Conservation (phyloP, 2,329 filamentous ascomycete species). For the Aspergillus arachidicola region DNA sequence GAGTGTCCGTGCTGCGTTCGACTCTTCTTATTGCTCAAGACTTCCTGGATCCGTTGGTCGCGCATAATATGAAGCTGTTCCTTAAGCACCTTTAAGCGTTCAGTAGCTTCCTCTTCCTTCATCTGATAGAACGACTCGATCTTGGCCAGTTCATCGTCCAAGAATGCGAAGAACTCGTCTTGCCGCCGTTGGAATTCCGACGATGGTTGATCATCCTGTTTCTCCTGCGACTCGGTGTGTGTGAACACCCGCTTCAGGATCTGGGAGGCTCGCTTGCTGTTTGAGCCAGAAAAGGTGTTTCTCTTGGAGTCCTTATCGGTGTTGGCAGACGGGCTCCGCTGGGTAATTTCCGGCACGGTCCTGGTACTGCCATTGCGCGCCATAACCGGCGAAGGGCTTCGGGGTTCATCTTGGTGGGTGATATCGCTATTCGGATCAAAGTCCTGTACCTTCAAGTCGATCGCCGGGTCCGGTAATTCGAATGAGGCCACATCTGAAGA, state of each 20-base stretch:
- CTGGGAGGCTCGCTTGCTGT: slow-evolving; percentile 26
- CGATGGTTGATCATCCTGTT: slow-evolving; percentile 54
- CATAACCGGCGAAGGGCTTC: slow-evolving; percentile 30
- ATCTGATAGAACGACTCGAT: slow-evolving; percentile 85
- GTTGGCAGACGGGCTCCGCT: slow-evolving; percentile 13
- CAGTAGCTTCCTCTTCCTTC: slow-evolving; percentile 83
- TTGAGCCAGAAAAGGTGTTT: slow-evolving; percentile 29
- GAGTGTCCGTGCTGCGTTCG: slow-evolving; percentile 25
- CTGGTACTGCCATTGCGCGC: slow-evolving; percentile 20
- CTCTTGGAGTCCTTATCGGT: slow-evolving; percentile 18
- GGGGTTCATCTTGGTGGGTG: slow-evolving; percentile 20
- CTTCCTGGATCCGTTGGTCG: slow-evolving; percentile 75
- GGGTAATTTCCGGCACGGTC: slow-evolving; percentile 6
- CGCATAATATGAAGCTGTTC: slow-evolving; percentile 93
- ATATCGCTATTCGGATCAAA: slow-evolving; percentile 16
- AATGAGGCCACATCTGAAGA: slow-evolving; percentile 53
- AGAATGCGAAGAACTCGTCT: slow-evolving; percentile 82
- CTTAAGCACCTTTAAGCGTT: slow-evolving; percentile 69
- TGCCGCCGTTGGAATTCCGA: slow-evolving; percentile 72
- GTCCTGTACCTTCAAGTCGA: slow-evolving; percentile 47
- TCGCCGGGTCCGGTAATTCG: slow-evolving; percentile 64
- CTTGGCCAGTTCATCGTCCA: slow-evolving; percentile 85
- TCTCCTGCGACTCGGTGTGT: slow-evolving; percentile 41
- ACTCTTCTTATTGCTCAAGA: slow-evolving; percentile 53
- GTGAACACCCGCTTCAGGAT: slow-evolving; percentile 47